Conservation (phyloP, 495 filamentous ascomycete species). For the Neurospora pannonica region DNA sequence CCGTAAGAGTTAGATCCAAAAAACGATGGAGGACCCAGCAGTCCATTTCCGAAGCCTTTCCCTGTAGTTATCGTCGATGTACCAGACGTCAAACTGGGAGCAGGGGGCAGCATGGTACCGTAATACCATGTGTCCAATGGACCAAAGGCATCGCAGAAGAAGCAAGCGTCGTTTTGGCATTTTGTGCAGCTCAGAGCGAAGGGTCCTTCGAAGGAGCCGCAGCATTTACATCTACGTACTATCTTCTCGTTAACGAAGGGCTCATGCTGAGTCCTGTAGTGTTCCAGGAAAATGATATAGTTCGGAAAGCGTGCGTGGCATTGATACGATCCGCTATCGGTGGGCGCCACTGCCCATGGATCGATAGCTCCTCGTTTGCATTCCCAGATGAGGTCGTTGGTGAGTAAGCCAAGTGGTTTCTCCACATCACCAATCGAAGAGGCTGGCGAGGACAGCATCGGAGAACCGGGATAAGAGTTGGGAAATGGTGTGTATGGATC, state of each 20-base stretch:
- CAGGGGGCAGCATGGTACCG: neutral
- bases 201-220: neutral
- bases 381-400: neutral
- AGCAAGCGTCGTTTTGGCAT: neutral
- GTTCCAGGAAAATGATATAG: neutral
- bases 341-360: neutral
- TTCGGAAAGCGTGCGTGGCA: neutral
- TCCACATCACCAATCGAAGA: neutral
- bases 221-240: neutral
- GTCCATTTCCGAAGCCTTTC: neutral
- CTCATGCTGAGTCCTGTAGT: neutral
- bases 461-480: neutral
- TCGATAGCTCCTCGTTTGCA: neutral
- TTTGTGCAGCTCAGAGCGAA: neutral
- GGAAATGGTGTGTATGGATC: neutral
- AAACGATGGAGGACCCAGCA: neutral
- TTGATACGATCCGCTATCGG: neutral
- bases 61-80: neutral
- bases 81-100: neutral
- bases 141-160: neutral
- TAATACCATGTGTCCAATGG: neutral
- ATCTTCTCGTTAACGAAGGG: neutral
- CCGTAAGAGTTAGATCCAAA: neutral
- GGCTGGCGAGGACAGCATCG: neutral
- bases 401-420: neutral